Evolutionary conservation across 352 stramenopile genomes (phyloP).

Genomic region (Pythium myriotylum): DNA sequence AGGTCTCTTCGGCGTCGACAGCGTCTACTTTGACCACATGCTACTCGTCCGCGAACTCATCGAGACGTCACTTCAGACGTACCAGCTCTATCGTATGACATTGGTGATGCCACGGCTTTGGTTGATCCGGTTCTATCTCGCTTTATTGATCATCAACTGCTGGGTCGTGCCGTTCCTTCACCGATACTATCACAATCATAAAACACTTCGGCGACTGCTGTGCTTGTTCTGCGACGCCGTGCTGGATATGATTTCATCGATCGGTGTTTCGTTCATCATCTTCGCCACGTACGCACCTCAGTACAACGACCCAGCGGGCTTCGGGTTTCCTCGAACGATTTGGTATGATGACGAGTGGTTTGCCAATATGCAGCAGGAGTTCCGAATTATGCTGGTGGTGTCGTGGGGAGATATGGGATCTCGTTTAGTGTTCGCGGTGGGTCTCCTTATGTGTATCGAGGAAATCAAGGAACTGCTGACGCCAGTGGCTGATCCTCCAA

Average conservation of each 20-base stretch:
- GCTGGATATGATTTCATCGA: conserved; percentile 18
- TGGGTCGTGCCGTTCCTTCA: conserved; percentile 2
- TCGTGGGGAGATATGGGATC: conserved; percentile 15
- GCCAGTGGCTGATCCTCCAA: no score
- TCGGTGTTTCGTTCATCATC: conserved; percentile 13
- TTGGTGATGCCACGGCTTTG: not conserved
- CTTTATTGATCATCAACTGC: conserved; percentile 6
- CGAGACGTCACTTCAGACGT: conserved; percentile 2
- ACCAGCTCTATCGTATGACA: not conserved
- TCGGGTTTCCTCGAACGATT: conserved; percentile 7
- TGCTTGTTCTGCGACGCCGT: conserved; percentile 11
- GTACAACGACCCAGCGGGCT: conserved; percentile 17
- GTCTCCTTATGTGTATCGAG: conserved; percentile 12
- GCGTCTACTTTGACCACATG: no score
- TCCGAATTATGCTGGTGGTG: conserved; percentile 16
- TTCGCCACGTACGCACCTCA: conserved; percentile 10
- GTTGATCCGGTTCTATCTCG: conserved; percentile 18
- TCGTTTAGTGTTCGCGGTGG: conserved; percentile 10
- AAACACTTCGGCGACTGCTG: conserved; percentile 2
- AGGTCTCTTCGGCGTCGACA: not conserved
- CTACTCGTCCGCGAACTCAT: conserved; percentile 5
- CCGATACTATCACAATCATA: not conserved
- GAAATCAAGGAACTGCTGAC: conserved; percentile 15
- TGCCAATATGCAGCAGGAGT: conserved; percentile 17
- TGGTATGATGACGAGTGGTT: conserved; percentile 20